phyloP scores from a whole-genome alignment of 192 early-diverging fungal genomes.

The Linnemannia schmuckeri region DNA sequence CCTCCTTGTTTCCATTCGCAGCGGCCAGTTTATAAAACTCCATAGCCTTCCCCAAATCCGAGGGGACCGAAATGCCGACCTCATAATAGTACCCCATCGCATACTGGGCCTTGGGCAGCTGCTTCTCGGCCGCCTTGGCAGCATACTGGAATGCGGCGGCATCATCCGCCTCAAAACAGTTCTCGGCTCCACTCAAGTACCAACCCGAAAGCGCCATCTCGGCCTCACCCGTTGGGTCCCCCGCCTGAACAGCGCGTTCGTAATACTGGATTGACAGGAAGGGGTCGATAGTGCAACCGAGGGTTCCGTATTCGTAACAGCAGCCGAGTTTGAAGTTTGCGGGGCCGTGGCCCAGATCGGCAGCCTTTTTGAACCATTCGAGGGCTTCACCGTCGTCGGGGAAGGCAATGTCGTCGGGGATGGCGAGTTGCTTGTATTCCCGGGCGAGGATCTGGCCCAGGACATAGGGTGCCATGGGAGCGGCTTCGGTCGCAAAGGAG shows the following conservation, averaged over 20 bases:
- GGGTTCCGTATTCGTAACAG: constrained; percentile 82
- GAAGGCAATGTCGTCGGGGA: constrained; percentile 72
- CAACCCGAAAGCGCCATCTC: constrained; percentile 92
- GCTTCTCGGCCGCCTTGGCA: constrained; percentile 83
- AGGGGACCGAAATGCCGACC: constrained; percentile 76
- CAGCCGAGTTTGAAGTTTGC: constrained; percentile 85
- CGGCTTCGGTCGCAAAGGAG: constrained; percentile 72
- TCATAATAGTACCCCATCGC: constrained; percentile 94
- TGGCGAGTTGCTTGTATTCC: constrained; percentile 68
- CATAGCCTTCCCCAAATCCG: constrained; percentile 65
- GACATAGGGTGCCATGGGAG: constrained; percentile 81
- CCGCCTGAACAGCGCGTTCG: constrained; percentile 72
- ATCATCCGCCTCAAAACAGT: constrained; percentile 74
- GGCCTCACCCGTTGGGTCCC: constrained; percentile 76
- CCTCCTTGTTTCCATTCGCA: constrained; percentile 42
- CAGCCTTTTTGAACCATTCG: constrained; percentile 79
- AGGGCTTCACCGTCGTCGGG: constrained; percentile 82
- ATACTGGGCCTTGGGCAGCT: constrained; percentile 85
- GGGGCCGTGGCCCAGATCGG: constrained; percentile 77
- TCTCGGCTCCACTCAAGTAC: constrained; percentile 85
- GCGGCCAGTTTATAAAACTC: constrained; percentile 38
- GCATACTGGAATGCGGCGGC: constrained; percentile 86
- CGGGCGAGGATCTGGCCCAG: constrained; percentile 84
- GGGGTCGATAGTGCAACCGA: constrained; percentile 76
- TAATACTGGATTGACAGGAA: constrained; percentile 81